Percentiles rank a stretch among this genome's conserved stretches.
phyloP scores from a whole-genome alignment of 441 rosid genomes.

The Adansonia grandidieri region DNA sequence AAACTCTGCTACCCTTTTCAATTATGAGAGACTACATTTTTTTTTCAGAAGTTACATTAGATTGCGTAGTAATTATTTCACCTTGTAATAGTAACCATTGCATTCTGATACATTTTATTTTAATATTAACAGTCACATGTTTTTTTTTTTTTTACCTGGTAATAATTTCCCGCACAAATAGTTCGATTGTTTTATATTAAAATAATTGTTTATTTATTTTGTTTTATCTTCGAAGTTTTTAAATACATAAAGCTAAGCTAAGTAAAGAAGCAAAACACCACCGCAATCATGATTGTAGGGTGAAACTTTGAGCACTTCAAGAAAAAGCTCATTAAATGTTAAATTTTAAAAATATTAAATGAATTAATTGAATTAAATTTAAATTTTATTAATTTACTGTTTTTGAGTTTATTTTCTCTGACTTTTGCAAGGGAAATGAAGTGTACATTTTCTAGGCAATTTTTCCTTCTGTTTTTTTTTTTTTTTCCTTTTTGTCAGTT shows the following conservation, averaged over 20 bases:
- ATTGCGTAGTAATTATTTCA: too few relatives aligned
- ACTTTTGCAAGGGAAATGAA: not conserved
- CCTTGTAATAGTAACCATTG: not conserved
- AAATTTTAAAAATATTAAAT: too few relatives aligned
- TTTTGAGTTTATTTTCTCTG: not conserved
- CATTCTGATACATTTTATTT: not conserved
- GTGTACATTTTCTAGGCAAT: not conserved
- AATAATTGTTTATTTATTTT: too few relatives aligned
- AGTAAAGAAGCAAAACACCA: not conserved
- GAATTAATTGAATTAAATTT: too few relatives aligned
- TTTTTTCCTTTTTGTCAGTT: not conserved
- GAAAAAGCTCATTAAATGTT: not conserved
- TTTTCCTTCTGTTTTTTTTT: too few relatives aligned
- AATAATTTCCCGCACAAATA: not conserved
- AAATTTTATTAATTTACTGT: too few relatives aligned
- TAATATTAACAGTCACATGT: not conserved
- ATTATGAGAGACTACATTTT: constrained; percentile 27
- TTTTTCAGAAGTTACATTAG: constrained; percentile 12
- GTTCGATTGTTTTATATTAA: not conserved
- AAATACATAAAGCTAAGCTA: too few relatives aligned
- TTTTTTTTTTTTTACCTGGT: not conserved
- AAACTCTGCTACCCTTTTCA: constrained; percentile 35
- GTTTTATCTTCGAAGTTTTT: too few relatives aligned
- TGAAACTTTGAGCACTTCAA: too few relatives aligned
- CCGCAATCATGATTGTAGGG: too few relatives aligned